Evolutionary conservation across 2,329 filamentous ascomycete genomes (phyloP), one percentile per base, ranked within the genome.

Genomic region (Fusarium duplospermum): DNA sequence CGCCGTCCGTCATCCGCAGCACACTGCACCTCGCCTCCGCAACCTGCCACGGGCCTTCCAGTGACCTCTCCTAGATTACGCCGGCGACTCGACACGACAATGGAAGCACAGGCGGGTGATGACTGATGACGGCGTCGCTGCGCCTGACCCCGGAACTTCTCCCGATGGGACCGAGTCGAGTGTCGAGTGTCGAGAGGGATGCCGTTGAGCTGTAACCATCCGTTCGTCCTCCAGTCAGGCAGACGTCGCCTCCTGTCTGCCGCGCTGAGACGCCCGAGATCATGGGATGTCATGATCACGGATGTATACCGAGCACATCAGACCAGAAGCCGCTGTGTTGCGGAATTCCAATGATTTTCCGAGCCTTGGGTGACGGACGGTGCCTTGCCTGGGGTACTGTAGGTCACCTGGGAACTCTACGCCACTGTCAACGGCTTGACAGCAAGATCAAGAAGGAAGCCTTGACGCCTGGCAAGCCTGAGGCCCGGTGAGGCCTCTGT

Each of bases 11-110:
- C 76, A 78, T 77, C 71, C 74, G 69, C 71, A 76, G 67, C 47
- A 67, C 62, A 45, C 76, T 78, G 76, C 76, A 78, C 72, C 69
- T 77, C 76, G 74, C 67, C 76, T 78, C 74, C 74, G 71, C 69
- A 74, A 71, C 68, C 71, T 71, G 61, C 76, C 76, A 77, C 62
- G 60, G 71, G 35, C 71, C 71, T 68, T 65, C 67, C 36, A 65
- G 67, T 69, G 66, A 69, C 63, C 65, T 67, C 64, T 66, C 67
- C 61, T 75, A 52, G 72, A 74, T 65, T 67, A 70, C 67, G 68
- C 68, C 64, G 61, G 69, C 29, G 59, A 63, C 36, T 60, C 57
- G 57, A 45, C 36, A 29, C 57, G 57, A 45, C 36, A 29, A 64
- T 47, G 40, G 42, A 71, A 73, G 36, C 60, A 50, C 71, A 61